phyloP scores from a whole-genome alignment of 2,329 filamentous ascomycete species.

The Cladobotryum mycophilum region DNA sequence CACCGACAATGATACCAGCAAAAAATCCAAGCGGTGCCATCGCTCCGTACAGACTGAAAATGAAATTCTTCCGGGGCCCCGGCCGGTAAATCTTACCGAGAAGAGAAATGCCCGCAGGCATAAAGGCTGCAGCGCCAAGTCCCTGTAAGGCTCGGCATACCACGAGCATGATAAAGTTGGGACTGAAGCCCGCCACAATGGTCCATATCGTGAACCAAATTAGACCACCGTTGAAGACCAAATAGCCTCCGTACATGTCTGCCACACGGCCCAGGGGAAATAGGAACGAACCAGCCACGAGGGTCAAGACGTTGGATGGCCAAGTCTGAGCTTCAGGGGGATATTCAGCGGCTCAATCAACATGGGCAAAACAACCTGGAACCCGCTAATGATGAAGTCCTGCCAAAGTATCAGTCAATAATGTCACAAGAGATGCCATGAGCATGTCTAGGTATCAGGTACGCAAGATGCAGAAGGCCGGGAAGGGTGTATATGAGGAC shows the following conservation, averaged over 20 bases:
- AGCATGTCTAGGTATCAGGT: too few species aligned
- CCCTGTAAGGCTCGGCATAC: slow-evolving; percentile 63
- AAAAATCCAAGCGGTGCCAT: slow-evolving; percentile 51
- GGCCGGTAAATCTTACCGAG: slow-evolving; percentile 60
- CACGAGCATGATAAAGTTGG: slow-evolving; percentile 59
- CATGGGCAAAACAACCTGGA: slow-evolving; percentile 62
- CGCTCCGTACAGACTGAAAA: slow-evolving; percentile 52
- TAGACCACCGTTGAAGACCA: slow-evolving; percentile 49
- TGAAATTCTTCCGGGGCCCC: slow-evolving; percentile 61
- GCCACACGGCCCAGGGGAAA: slow-evolving; percentile 54
- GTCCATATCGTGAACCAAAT: slow-evolving; percentile 60
- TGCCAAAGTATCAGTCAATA: slow-evolving; percentile 17
- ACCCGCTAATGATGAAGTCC: slow-evolving; percentile 71
- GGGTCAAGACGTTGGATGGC: slow-evolving; percentile 55
- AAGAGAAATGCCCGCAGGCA: slow-evolving; percentile 62
- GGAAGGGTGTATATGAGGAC: slow-evolving; percentile 15
- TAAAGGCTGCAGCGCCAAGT: slow-evolving; percentile 59
- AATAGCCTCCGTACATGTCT: slow-evolving; percentile 54
- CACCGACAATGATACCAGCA: slow-evolving; percentile 59
- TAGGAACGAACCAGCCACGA: slow-evolving; percentile 49
- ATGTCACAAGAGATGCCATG: too few species aligned
- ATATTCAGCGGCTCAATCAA: slow-evolving; percentile 57
- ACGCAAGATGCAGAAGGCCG: too few species aligned
- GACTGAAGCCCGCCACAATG: slow-evolving; percentile 58
- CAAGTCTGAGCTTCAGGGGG: slow-evolving; percentile 54